A percentile compares a stretch with the other conserved stretches of the same genome.
Conservation (phyloP, 2,329 filamentous ascomycete genomes). For the Colletotrichum lentis region DNA sequence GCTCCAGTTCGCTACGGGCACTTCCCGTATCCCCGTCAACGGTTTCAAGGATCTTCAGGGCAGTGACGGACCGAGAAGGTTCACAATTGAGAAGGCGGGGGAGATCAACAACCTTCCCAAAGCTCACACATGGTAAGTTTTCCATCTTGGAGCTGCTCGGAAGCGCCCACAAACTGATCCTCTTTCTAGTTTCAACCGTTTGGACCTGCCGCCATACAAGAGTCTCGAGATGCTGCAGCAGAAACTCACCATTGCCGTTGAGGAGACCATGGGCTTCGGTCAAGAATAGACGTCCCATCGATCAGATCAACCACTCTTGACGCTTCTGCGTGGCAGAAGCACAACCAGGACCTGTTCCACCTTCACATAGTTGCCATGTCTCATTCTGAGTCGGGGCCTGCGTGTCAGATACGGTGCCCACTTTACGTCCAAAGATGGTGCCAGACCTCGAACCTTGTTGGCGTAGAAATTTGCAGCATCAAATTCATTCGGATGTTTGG, state of each 20-base stretch:
- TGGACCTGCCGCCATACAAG: conserved; percentile 95
- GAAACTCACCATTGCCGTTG: conserved; percentile 95
- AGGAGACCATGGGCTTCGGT: conserved; percentile 98
- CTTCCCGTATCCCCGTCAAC: conserved; percentile 97
- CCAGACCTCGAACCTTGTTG: conserved; percentile 20
- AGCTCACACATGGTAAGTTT: conserved; percentile 91
- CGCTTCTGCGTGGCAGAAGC: background rate
- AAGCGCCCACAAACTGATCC: conserved; percentile 39
- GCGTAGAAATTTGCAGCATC: conserved; percentile 33
- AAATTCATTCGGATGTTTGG: conserved; percentile 37
- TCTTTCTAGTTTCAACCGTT: conserved; percentile 83
- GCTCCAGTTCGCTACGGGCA: conserved; percentile 96
- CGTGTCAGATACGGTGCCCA: conserved; percentile 14
- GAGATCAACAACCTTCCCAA: conserved; percentile 92
- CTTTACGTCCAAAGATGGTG: conserved; percentile 1
- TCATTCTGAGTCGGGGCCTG: conserved; percentile 2
- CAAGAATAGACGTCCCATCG: conserved; percentile 75
- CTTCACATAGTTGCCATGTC: conserved; percentile 4
- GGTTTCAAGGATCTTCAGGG: conserved; percentile 99
- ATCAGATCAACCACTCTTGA: background rate
- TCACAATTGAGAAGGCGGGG: conserved; percentile 98
- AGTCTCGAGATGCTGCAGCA: conserved; percentile 81
- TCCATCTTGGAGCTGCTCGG: background rate
- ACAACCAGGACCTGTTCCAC: conserved; percentile 3
- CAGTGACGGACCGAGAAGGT: conserved; percentile 91